Percentiles rank a stretch among this genome's conserved stretches.
These are phyloP conservation scores for Lagenidium sp. DNA, from an alignment of 352 stramenopile genomes.

Conservation along the genomic window DNA sequence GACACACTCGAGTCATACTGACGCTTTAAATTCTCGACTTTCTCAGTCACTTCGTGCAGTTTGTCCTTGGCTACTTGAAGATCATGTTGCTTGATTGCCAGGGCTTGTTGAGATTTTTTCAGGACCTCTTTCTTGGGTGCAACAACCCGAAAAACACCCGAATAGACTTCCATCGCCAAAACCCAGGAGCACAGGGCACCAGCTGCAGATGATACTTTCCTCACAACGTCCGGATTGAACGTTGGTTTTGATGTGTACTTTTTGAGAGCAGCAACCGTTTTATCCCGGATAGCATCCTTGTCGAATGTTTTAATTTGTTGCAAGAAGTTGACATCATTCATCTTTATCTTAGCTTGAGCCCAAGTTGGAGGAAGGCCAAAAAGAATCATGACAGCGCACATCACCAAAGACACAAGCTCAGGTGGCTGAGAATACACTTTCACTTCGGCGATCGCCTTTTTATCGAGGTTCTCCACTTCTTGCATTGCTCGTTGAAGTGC, in stretches of 20 bases:
- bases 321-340: constrained; percentile 92
- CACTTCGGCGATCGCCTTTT: constrained; percentile 92
- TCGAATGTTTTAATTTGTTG: constrained; percentile 94
- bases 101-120: constrained; percentile 75
- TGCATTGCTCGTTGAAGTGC: constrained; percentile 89
- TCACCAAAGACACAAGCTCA: constrained; percentile 87
- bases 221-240: constrained; percentile 84
- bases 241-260: constrained; percentile 87
- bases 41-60: constrained; percentile 87
- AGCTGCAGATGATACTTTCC: constrained; percentile 85
- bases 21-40: constrained; percentile 86
- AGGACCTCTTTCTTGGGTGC: constrained; percentile 87
- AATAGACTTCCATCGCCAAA: constrained; percentile 89
- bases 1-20: constrained; percentile 90
- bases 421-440: constrained; percentile 94
- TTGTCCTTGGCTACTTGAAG: constrained; percentile 86
- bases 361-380: constrained; percentile 91
- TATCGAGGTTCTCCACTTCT: constrained; percentile 94
- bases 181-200: constrained; percentile 89
- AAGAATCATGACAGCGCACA: constrained; percentile 96
- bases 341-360: constrained; percentile 90
- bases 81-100: constrained; percentile 84
- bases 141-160: constrained; percentile 82
- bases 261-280: constrained; percentile 91
- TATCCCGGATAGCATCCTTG: constrained; percentile 93